Evolutionary conservation across 352 stramenopile genomes (phyloP).

Genomic region (Pythium rhizo-oryzae): DNA sequence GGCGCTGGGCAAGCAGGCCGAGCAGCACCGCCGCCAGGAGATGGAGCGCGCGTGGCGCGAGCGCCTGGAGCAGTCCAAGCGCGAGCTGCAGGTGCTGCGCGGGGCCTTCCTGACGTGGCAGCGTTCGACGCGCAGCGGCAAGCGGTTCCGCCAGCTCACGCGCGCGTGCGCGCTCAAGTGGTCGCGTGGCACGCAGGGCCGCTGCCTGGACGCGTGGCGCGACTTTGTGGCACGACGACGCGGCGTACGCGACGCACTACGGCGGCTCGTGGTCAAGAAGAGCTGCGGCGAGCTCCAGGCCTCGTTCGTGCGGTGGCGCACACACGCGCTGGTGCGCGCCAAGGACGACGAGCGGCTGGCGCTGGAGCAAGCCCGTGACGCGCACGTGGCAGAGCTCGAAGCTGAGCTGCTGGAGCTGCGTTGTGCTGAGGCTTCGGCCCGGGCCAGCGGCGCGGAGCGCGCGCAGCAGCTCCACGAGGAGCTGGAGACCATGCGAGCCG

Average conservation of each 20-base stretch:
- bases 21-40: constrained; percentile 11
- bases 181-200: constrained; percentile 23
- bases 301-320: constrained; percentile 37
- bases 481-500: neutral
- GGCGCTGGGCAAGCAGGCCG: neutral
- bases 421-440: neutral
- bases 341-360: constrained; percentile 19
- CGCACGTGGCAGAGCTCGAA: constrained; percentile 9
- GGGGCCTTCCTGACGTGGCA: constrained; percentile 19
- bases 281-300: constrained; percentile 19
- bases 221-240: constrained; percentile 13
- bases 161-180: constrained; percentile 22
- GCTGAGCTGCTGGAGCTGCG: constrained; percentile 4
- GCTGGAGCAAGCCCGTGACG: constrained; percentile 5
- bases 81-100: constrained; percentile 21
- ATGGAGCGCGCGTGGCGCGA: constrained; percentile 27
- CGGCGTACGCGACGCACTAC: constrained; percentile 26
- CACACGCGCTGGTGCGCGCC: constrained; percentile 32
- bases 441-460: constrained; percentile 12
- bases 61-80: constrained; percentile 31
- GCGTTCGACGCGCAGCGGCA: neutral
- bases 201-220: constrained; percentile 40
- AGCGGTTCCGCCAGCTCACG: constrained; percentile 19
- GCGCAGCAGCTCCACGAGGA: neutral
- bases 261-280: constrained; percentile 35